A percentile compares a stretch with the other conserved stretches of the same genome.
phyloP scores from a whole-genome alignment of 1,284 basidiomycete genomes.

The Ustilago crameri region DNA sequence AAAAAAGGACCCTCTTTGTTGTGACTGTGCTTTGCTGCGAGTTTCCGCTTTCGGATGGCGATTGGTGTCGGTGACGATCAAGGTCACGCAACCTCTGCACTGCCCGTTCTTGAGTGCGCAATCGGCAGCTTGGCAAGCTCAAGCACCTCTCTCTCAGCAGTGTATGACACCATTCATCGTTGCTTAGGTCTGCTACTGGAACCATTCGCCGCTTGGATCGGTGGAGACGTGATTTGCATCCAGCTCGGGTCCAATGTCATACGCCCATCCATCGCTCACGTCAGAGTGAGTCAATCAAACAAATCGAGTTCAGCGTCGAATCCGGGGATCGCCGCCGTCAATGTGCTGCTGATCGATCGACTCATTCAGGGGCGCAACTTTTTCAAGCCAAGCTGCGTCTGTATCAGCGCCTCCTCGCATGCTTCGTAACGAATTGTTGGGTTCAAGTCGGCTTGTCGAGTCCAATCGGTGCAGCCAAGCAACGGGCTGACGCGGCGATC shows the following conservation, averaged over 20 bases:
- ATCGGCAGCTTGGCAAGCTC: neutral
- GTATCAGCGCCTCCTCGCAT: neutral
- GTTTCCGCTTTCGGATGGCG: slow-evolving; percentile 40
- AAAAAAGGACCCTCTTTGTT: neutral
- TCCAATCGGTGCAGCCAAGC: too few relatives aligned
- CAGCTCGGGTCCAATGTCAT: neutral
- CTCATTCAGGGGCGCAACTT: slow-evolving; percentile 8
- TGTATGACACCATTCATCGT: too few relatives aligned
- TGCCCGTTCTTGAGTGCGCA: neutral
- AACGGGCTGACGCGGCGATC: too few relatives aligned
- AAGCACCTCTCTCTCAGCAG: too few relatives aligned
- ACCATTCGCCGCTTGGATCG: slow-evolving; percentile 13
- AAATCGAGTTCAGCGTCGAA: neutral
- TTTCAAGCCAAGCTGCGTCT: slow-evolving; percentile 1
- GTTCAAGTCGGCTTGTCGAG: too few relatives aligned
- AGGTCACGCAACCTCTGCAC: slow-evolving; percentile 29
- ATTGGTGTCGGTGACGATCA: neutral
- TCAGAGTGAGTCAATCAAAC: neutral
- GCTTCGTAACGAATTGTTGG: neutral
- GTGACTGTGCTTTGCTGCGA: slow-evolving; percentile 1
- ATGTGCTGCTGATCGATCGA: slow-evolving; percentile 2
- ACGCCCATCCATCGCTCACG: neutral
- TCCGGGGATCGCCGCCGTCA: slow-evolving; percentile 14
- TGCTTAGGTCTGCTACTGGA: too few relatives aligned
- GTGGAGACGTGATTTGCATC: slow-evolving; percentile 11